Evolutionary conservation across 345 rosid genomes (phyloP), one percentile per base, ranked within the genome.

Genomic region (Acer campestre): DNA sequence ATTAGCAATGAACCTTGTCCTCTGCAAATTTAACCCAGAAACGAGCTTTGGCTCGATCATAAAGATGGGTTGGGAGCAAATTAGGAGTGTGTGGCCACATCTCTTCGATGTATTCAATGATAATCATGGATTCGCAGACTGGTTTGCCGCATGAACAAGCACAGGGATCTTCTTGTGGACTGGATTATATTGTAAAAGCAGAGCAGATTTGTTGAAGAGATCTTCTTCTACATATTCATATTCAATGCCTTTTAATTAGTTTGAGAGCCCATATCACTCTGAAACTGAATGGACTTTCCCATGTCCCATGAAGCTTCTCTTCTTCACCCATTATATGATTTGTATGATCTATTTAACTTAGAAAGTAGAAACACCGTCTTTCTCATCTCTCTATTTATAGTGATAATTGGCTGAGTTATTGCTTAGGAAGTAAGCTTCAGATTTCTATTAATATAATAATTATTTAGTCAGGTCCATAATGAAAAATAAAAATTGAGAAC

Each of bases 151-250:
- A 73, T 82, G 88, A 42, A 82, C 59, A 2, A 85, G 82, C 18
- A 85, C 81, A 0, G 84, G 85, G 49, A 85, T 70, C 74, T 85
- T 85, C 82, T 72, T 75, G 62, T 70, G 77, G 6, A 85, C 73
- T 1, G 88, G 84, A 53, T 78, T 80, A 79, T 61, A 68, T 9
- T 68, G 53, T 35, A 82, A 75, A 31, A 85, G 78, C 55, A 64
- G 27, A 2, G 53, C 61, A 49, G 82, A 80, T 67, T 85, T 82
- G 77, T 74, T 76, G 66, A 29, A 8, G 8, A 85, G 78, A 59
- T 82, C 25, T 64, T 76, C 48, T 63, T 63, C 59, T 71, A 71
- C 3, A 65, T 53, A 42, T 53, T 75, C 53, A 78, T 71, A 8
- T n/a, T 27, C 12, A 18, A 58, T n/a, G 2, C 67, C 75, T 31